These are phyloP conservation scores for Pythium scleroteichum DNA, from an alignment of 352 stramenopile genomes.

Conservation along the genomic window DNA sequence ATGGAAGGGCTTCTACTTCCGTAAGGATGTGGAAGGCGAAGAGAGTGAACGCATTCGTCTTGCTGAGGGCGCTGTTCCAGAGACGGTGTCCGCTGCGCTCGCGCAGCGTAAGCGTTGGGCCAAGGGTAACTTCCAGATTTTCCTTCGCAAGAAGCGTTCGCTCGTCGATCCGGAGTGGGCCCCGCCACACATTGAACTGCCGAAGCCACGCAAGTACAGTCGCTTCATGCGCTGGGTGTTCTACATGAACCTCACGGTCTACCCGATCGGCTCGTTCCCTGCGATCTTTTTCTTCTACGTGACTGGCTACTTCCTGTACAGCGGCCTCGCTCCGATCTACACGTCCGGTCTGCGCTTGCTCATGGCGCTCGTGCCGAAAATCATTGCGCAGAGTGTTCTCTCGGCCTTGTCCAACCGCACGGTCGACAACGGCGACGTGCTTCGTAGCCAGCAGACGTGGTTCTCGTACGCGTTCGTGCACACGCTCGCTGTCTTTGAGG, in stretches of 20 bases:
- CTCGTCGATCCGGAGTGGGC: constrained; percentile 45
- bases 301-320: constrained; percentile 85
- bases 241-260: constrained; percentile 81
- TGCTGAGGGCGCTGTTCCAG: constrained; percentile 41
- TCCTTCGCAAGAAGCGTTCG: constrained; percentile 43
- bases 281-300: constrained; percentile 85
- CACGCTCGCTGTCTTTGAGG: constrained; percentile 70
- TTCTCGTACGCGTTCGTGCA: constrained; percentile 86
- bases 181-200: constrained; percentile 24
- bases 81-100: constrained; percentile 38
- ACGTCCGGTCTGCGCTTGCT: constrained; percentile 68
- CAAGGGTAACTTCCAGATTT: constrained; percentile 49
- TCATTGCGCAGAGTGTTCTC: constrained; percentile 71
- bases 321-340: constrained; percentile 80
- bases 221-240: constrained; percentile 79
- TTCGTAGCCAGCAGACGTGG: constrained; percentile 82
- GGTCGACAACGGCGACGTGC: constrained; percentile 83
- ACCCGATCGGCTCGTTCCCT: constrained; percentile 77
- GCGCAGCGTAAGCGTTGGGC: constrained; percentile 41
- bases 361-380: constrained; percentile 78
- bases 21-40: constrained; percentile 50
- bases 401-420: constrained; percentile 80
- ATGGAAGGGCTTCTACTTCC: constrained; percentile 51
- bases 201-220: constrained; percentile 57
- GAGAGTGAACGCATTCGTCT: constrained; percentile 42